Evolutionary conservation across 441 rosid species (phyloP), one percentile per base, ranked within the genome.

Genomic region (Euphorbia schlechtendalii): DNA sequence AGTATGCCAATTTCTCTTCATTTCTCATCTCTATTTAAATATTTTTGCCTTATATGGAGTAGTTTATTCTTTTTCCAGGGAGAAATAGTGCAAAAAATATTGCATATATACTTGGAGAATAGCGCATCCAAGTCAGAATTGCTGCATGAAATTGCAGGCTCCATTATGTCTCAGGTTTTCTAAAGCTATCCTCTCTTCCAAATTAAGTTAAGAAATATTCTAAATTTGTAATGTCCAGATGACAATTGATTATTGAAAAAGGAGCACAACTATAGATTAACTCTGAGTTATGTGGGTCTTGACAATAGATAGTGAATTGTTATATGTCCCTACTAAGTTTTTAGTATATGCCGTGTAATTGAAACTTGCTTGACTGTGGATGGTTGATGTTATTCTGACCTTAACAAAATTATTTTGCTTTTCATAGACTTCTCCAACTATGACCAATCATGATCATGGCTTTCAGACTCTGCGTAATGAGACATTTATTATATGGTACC

Each of bases 401-500:
- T 45, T 20, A 21, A 48, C 45, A 56, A n/a, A 17, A 34, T 56
- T 63, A 28, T 66, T 11, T 52, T 64, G 25, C 56, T 57, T 59
- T 27, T 13, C 22, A 63, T 61, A 88, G 96, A 85, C 81, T 69
- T 74, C 78, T 69, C 65, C 74, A 32, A 40, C 77, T 70, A 66
- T 27, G 25, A 76, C 59, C 69, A 87, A 77, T 36, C 80, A 80
- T 68, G 73, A 76, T 80, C 81, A 80, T 73, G 85, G 82, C 58
- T 88, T 78, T 67, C 82, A 81, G 51, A 79, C 86, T 57, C 72
- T 88, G 34, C 76, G 87, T 65, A 65, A 86, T 74, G 85, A 84
- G 28, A 90, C 96, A 57, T 85, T 83, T 69, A 75, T 81, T 74
- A 79, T 77, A 20, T 90, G 96, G 96, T 90, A 84, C 79, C 81